A percentile compares a stretch with the other conserved stretches of the same genome.
Conservation (phyloP, 768 basidiomycete species). For the Imleria badia region DNA sequence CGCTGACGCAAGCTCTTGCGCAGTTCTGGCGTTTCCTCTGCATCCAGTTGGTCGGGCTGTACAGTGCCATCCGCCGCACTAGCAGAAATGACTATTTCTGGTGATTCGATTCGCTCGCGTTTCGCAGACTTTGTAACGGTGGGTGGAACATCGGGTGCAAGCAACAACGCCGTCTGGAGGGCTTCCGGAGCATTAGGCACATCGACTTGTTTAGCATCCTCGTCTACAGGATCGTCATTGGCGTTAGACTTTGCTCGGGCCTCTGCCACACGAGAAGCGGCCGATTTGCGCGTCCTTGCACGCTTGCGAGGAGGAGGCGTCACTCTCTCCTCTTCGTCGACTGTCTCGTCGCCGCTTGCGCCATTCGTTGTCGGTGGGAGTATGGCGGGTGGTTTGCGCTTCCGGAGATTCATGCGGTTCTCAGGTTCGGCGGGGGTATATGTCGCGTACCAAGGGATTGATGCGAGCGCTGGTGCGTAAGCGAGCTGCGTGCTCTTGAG, state of each 20-base stretch:
- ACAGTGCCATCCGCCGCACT: slow-evolving; percentile 9
- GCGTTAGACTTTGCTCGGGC: slow-evolving; percentile 4
- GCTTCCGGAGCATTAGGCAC: not conserved
- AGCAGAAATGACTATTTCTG: slow-evolving; percentile 7
- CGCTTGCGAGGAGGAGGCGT: slow-evolving; percentile 33
- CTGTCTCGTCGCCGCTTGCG: slow-evolving; percentile 36
- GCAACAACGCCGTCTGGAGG: slow-evolving; percentile 10
- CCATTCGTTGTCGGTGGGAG: slow-evolving; percentile 24
- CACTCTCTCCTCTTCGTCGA: slow-evolving; percentile 30
- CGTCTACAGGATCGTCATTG: slow-evolving; percentile 3
- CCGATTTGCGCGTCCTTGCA: slow-evolving; percentile 26
- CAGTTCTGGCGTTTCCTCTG: slow-evolving; percentile 21
- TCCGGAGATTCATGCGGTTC: slow-evolving; percentile 34
- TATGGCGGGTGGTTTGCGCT: slow-evolving; percentile 29
- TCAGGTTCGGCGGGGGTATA: slow-evolving; percentile 33
- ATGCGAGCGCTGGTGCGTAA: slow-evolving; percentile 25
- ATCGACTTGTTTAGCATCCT: slow-evolving; percentile 5
- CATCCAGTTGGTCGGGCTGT: slow-evolving; percentile 13
- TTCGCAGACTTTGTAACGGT: slow-evolving; percentile 17
- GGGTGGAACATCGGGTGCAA: slow-evolving; percentile 16
- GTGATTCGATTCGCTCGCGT: slow-evolving; percentile 22
- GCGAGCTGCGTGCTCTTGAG: slow-evolving; percentile 33
- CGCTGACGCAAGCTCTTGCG: slow-evolving; percentile 34
- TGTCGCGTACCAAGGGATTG: slow-evolving; percentile 29
- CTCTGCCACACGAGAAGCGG: slow-evolving; percentile 7